Base-by-base conservation (phyloP, 768 basidiomycete genomes). In the Lactarius indigo region DNA sequence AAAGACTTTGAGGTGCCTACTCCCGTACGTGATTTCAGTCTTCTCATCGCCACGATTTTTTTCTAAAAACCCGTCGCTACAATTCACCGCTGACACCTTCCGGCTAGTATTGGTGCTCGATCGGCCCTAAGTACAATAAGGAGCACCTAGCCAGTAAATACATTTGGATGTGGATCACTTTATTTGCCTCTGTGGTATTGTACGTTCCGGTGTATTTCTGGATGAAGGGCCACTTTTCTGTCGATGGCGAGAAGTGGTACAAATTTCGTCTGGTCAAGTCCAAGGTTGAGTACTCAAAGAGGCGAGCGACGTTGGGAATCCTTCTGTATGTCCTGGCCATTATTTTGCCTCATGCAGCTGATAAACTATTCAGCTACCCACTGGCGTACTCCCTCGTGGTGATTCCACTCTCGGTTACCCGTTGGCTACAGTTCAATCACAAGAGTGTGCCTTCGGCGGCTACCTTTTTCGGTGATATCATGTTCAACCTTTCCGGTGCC, bases 91-190 rank as follows among this genome's bases (percentile, higher is more conserved):
- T n/a, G 55, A 35, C 26, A 74, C 35, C 39, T 4, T 30, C n/a
- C 1, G 23, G 2, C 12, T 33, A 68, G 59, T 78, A 77, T 63
- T 81, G 81, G 81, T 83, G 82, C 68, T 82, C 80, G 81, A 78
- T 83, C 61, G 73, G 76, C 37, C 54, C 72, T 3, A 52, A 72
- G 10, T 78, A 74, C 69, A 28, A 70, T 1, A 66, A 65, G 3
- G 74, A 76, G 62, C 74, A 77, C 20, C 73, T 81, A 20, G 76
- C 66, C 52, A 79, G 79, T 1, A 80, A 81, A 70, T 82, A 82
- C 64, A 30, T 80, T n/a, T 82, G 82, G 82, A 15, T 82, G 54
- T 81, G 82, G 82, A 57, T 80, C 33, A 74, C 80, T 5, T 73
- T 81, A 13, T 67, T 70, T 31, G 67, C 76, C 55, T 79, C 79